Conservation (phyloP, 2,329 filamentous ascomycete species). For the Fusarium phyllophilum region DNA sequence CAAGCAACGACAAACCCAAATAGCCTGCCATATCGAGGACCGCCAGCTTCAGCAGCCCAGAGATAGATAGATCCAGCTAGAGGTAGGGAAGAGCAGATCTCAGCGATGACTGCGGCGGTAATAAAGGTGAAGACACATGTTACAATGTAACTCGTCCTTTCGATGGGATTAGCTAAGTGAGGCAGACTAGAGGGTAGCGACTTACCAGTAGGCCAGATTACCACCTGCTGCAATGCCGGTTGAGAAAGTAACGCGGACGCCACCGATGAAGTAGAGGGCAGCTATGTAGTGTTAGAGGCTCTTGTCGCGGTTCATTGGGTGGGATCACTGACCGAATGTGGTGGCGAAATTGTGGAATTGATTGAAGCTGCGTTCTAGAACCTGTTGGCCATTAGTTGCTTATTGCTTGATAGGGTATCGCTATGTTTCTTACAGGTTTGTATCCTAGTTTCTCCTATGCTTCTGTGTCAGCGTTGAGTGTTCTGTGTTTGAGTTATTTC, state of each 20-base stretch:
- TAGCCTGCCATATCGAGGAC: not conserved
- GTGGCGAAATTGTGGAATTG: conserved; percentile 8
- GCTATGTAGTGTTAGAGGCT: fast-evolving
- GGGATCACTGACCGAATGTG: not conserved
- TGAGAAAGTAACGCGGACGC: not conserved
- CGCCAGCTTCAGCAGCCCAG: conserved; percentile 2
- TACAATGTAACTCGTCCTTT: not conserved
- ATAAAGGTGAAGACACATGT: conserved; percentile 1
- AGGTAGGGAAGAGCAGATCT: not conserved
- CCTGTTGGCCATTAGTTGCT: not conserved
- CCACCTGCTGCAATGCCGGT: not conserved
- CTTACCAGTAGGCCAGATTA: not conserved
- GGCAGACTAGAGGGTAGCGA: fast-evolving
- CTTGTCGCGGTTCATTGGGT: not conserved
- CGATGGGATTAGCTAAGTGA: not conserved
- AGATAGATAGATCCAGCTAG: not conserved
- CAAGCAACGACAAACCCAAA: conserved; percentile 2
- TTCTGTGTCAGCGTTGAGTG: not conserved
- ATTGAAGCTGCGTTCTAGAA: not conserved
- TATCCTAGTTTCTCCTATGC: not conserved
- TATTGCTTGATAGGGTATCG: too few species aligned
- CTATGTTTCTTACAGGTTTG: not conserved
- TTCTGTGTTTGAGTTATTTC: not conserved
- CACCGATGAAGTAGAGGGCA: not conserved
- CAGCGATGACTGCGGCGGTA: not conserved